Evolutionary conservation across 768 basidiomycete species (phyloP), one percentile per base, ranked within the genome.

Genomic region (Agrocybe pediades): DNA sequence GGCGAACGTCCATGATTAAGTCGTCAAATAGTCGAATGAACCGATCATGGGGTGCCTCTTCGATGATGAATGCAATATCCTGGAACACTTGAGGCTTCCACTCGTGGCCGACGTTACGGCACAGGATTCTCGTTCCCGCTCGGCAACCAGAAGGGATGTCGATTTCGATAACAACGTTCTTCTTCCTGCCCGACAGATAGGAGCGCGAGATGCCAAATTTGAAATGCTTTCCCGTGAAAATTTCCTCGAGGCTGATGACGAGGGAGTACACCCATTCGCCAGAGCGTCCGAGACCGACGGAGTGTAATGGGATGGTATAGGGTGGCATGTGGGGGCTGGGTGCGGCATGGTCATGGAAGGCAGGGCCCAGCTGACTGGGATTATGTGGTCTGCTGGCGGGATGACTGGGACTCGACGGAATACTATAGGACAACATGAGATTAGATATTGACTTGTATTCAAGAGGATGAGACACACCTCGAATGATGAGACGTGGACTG

Each of bases 261-360:
- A 89, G 77, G 0, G 84, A 80, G 68, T 86, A 88, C n/a, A 79
- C 71, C 85, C 87, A 88, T 64, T 87, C 86, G 56, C 78, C 79
- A 25, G 77, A 73, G 39, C 64, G 58, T 23, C 75, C 76, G 55
- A 76, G 57, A 54, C 76, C 69, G 60, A 78, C 65, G 55, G 78
- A 65, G 55, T 65, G 61, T 16, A 81, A 68, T 11, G 77, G 77
- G 27, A 76, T 71, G 6, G 65, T 67, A 49, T 69, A 76, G 7
- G 70, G 66, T 20, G 66, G 58, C 11, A 53, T 51, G 40, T 53
- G 57, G 41, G 49, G 50, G 21, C 52, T 52, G 17, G 49, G 41
- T 33, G 19, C 46, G 11, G 40, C 30, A 41, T 54, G 52, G 13
- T 52, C 29, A 27, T 20, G 52, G 40, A 43, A 55, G 3, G 54